These are phyloP conservation scores for Podaxis rugospora DNA, from an alignment of 768 basidiomycete species.

Conservation along the genomic window DNA sequence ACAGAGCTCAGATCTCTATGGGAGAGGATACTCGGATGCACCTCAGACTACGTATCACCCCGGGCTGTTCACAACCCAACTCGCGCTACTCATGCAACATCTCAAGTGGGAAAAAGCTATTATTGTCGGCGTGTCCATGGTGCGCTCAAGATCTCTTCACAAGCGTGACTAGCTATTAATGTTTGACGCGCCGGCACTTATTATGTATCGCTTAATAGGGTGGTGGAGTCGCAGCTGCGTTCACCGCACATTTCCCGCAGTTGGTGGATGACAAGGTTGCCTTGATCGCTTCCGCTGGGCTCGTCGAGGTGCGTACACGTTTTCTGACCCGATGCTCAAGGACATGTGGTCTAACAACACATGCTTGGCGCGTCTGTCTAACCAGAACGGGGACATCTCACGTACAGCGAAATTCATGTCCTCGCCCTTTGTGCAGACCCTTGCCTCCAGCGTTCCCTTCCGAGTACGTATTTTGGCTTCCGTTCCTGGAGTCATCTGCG, in stretches of 20 bases:
- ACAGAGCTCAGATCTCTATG: slow-evolving; percentile 59
- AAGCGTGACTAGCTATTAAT: not conserved
- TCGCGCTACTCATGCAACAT: slow-evolving; percentile 81
- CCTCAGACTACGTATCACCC: slow-evolving; percentile 66
- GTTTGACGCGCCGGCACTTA: not conserved
- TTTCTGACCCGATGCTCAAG: not conserved
- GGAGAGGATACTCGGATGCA: slow-evolving; percentile 80
- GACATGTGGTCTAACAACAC: not conserved
- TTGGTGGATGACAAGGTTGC: slow-evolving; percentile 62
- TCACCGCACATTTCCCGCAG: slow-evolving; percentile 66
- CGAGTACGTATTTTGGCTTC: slow-evolving; percentile 36
- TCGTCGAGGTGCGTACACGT: slow-evolving; percentile 49
- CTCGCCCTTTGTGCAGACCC: slow-evolving; percentile 63
- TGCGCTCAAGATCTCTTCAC: slow-evolving; percentile 20
- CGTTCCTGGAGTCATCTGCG: not conserved
- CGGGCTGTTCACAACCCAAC: slow-evolving; percentile 64
- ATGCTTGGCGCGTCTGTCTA: not conserved
- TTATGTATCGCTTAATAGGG: slow-evolving; percentile 39
- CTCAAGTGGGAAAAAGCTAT: slow-evolving; percentile 65
- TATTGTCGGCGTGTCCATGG: slow-evolving; percentile 76
- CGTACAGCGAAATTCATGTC: slow-evolving; percentile 77
- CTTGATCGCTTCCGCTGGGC: slow-evolving; percentile 65
- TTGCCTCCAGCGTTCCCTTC: slow-evolving; percentile 59
- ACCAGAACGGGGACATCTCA: slow-evolving; percentile 60
- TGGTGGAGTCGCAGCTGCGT: slow-evolving; percentile 68